Conservation (phyloP, 73 alveolate species). For the Durusdinium trenchii region DNA sequence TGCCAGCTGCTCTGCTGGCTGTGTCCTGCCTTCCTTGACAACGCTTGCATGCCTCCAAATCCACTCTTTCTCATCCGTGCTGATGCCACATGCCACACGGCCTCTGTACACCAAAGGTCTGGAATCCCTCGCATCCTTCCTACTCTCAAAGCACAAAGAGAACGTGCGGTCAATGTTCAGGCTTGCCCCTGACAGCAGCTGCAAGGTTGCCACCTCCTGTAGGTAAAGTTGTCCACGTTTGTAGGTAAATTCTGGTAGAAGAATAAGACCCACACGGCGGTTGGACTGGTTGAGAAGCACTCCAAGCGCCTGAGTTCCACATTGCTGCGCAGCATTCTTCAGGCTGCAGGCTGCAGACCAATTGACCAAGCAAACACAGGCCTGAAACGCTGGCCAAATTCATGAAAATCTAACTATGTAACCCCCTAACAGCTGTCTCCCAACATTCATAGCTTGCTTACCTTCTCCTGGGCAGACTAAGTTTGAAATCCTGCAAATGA, state of each 20-base stretch:
- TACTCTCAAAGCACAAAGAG: background rate
- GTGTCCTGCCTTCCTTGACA: background rate
- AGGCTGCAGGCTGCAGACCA: background rate
- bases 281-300: background rate
- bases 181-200: background rate
- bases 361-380: background rate
- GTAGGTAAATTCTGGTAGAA: constrained; percentile 26
- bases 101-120: background rate
- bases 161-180: background rate
- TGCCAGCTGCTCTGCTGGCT: background rate
- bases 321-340: background rate
- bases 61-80: background rate
- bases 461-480: too few relatives aligned
- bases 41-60: background rate
- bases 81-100: background rate
- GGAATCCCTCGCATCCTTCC: background rate
- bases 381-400: background rate
- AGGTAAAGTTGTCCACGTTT: background rate
- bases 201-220: background rate
- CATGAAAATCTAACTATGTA: background rate
- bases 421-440: too few relatives aligned
- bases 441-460: too few relatives aligned
- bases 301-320: background rate
- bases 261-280: background rate
- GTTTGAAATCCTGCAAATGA: background rate